Conservation (phyloP, 2,329 filamentous ascomycete species). For the Aureobasidium sp. region DNA sequence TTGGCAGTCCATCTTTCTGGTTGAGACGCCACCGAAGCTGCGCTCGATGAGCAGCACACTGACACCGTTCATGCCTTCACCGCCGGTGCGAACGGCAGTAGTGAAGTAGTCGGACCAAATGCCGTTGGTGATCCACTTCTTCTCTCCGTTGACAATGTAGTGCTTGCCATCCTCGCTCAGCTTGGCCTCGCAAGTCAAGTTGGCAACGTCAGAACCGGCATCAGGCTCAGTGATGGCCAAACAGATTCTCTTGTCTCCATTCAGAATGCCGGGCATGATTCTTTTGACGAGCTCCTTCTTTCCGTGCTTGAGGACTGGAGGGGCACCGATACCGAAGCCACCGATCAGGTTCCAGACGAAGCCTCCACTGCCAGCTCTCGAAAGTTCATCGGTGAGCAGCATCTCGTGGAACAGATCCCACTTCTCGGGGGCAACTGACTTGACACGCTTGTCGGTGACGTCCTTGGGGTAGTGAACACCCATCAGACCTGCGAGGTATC, state of each 20-base stretch:
- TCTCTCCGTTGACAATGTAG: constrained; percentile 98
- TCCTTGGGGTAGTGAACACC: constrained; percentile 66
- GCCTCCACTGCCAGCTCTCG: constrained; percentile 78
- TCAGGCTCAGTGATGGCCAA: constrained; percentile 94
- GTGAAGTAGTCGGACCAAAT: constrained; percentile 93
- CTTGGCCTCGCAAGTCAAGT: constrained; percentile 92
- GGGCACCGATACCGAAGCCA: constrained; percentile 92
- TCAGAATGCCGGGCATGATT: constrained; percentile 79
- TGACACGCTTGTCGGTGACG: constrained; percentile 63
- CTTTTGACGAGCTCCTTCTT: constrained; percentile 77
- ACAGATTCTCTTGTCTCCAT: constrained; percentile 94
- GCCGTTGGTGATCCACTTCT: constrained; percentile 99
- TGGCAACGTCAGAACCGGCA: constrained; percentile 90
- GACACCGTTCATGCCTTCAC: constrained; percentile 82
- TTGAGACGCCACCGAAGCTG: constrained; percentile 74
- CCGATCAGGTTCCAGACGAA: constrained; percentile 96
- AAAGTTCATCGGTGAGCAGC: constrained; percentile 89
- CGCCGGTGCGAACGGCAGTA: constrained; percentile 85
- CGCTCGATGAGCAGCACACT: constrained; percentile 89
- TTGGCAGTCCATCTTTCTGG: constrained; percentile 95
- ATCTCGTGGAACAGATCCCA: constrained; percentile 99
- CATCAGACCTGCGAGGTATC: constrained; percentile 87
- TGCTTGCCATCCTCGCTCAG: constrained; percentile 93
- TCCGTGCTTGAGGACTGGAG: constrained; percentile 86
- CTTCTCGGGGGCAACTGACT: constrained; percentile 74